These are phyloP conservation scores for Ophiobolus disseminans DNA, from an alignment of 2,329 filamentous ascomycete genomes.

Conservation along the genomic window DNA sequence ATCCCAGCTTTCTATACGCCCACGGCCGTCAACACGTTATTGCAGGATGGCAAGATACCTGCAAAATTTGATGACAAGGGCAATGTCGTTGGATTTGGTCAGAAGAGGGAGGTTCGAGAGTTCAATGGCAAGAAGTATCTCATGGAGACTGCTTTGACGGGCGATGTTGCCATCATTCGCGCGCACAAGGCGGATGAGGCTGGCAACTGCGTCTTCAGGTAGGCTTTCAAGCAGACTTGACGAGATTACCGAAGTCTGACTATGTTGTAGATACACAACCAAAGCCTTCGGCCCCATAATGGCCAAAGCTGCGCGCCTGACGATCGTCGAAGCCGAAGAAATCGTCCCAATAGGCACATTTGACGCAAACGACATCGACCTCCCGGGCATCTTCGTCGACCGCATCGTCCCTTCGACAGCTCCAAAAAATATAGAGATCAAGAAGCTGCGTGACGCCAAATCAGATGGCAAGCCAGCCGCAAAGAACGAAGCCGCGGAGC, in stretches of 20 bases:
- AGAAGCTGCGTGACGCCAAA: conserved; percentile 38
- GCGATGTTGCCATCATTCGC: conserved; percentile 77
- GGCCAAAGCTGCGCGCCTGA: conserved; percentile 88
- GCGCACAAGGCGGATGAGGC: conserved; percentile 79
- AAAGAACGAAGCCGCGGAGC: conserved; percentile 13
- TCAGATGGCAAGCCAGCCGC: conserved; percentile 21
- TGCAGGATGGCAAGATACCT: conserved; percentile 73
- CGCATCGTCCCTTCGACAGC: conserved; percentile 81
- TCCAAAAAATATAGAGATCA: conserved; percentile 76
- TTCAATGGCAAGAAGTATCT: conserved; percentile 76
- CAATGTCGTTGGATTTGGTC: conserved; percentile 67
- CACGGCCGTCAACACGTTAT: conserved; percentile 69
- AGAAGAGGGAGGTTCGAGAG: conserved; percentile 71
- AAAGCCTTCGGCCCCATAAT: conserved; percentile 60
- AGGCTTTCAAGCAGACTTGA: background rate
- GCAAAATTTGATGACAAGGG: conserved; percentile 66
- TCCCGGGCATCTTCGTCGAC: conserved; percentile 92
- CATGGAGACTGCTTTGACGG: conserved; percentile 78
- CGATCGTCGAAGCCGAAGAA: conserved; percentile 93
- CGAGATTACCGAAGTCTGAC: conserved; percentile 2
- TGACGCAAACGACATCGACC: conserved; percentile 79
- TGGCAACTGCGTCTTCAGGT: conserved; percentile 76
- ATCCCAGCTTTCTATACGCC: conserved; percentile 84
- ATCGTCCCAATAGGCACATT: conserved; percentile 91
- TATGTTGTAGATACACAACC: conserved; percentile 40